phyloP scores from a whole-genome alignment of 208 protist genomes.

The Endotrypanum monterogeii region DNA sequence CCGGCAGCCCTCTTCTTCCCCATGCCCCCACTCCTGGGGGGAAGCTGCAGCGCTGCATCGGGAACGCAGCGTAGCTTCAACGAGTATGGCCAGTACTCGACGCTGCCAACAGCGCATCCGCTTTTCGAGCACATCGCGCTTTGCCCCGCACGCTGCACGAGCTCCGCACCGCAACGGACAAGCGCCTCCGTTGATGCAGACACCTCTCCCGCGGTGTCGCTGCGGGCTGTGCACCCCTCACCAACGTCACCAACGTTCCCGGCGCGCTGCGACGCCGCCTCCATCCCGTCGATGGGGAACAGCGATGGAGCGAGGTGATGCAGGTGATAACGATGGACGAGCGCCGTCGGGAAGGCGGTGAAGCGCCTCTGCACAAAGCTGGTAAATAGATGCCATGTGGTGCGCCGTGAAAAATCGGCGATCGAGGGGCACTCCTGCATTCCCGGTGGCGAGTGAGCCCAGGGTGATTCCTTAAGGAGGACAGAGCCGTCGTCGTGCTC shows the following conservation, averaged over 20 bases:
- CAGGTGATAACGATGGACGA: conserved; percentile 83
- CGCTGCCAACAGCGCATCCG: neutral
- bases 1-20: neutral
- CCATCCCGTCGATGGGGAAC: conserved; percentile 42
- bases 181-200: neutral
- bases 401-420: neutral
- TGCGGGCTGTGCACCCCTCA: neutral
- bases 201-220: neutral
- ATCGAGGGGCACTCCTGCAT: neutral
- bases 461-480: neutral
- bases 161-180: neutral
- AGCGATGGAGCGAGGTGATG: conserved; percentile 55
- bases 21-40: too few relatives aligned
- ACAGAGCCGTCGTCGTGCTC: neutral
- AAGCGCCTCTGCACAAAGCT: conserved; percentile 44
- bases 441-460: neutral
- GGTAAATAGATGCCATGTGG: conserved; percentile 73
- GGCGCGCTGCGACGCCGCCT: neutral
- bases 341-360: conserved; percentile 82
- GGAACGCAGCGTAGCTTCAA: conserved; percentile 48
- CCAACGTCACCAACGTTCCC: neutral
- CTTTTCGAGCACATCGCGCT: neutral
- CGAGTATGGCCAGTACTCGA: conserved; percentile 60
- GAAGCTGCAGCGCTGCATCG: conserved; percentile 23
- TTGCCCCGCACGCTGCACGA: neutral